These are phyloP conservation scores for Biancaea sappan DNA, from an alignment of 306 rosid genomes.

Conservation along the genomic window DNA sequence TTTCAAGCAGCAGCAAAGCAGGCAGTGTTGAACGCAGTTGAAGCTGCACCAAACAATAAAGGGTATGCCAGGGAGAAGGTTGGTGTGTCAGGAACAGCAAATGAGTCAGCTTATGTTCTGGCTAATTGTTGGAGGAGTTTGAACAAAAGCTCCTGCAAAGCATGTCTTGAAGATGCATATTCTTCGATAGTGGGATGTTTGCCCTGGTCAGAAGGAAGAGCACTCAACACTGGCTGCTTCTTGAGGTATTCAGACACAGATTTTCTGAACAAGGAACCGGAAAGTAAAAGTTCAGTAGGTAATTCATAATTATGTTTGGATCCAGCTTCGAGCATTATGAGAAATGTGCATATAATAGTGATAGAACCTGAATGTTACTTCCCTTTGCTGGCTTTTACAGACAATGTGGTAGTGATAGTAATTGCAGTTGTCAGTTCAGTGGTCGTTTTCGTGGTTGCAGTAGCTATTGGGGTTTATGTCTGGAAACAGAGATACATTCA, in stretches of 20 bases:
- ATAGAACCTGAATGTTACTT: constrained; percentile 25
- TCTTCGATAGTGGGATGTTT: constrained; percentile 64
- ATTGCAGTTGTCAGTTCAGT: constrained; percentile 68
- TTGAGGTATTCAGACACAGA: constrained; percentile 82
- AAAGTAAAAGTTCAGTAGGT: constrained; percentile 62
- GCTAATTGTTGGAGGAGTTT: constrained; percentile 86
- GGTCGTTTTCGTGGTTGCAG: constrained; percentile 56
- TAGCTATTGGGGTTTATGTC: constrained; percentile 56
- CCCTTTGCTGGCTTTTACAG: constrained; percentile 51
- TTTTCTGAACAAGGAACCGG: constrained; percentile 65
- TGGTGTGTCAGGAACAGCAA: constrained; percentile 40
- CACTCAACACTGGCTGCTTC: constrained; percentile 82
- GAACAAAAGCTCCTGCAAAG: constrained; percentile 64
- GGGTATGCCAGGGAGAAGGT: constrained; percentile 59
- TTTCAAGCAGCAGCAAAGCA: constrained; percentile 52
- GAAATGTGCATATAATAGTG: background rate
- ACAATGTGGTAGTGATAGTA: constrained; percentile 48
- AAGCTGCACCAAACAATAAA: constrained; percentile 44
- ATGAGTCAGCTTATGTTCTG: constrained; percentile 67
- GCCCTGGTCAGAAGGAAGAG: constrained; percentile 85
- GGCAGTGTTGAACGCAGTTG: constrained; percentile 54
- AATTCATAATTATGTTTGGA: constrained; percentile 18
- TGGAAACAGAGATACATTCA: constrained; percentile 79
- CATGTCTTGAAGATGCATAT: constrained; percentile 78
- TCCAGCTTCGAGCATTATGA: constrained; percentile 13